Conservation (phyloP, 345 rosid species). For the Raphanus sativus region DNA sequence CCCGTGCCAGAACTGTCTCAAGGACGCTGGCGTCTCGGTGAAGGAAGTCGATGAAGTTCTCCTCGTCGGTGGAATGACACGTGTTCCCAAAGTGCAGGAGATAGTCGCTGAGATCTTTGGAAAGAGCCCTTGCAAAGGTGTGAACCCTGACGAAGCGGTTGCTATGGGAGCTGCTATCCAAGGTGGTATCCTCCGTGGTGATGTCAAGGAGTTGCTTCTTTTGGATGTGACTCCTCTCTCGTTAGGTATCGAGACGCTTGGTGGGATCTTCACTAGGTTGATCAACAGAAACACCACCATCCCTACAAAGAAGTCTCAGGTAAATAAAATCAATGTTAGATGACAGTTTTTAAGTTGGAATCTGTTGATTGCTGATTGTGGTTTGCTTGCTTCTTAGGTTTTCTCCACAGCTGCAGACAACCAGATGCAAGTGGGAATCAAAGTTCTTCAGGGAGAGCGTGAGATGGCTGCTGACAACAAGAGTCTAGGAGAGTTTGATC, state of each 20-base stretch:
- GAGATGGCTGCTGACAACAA: constrained; percentile 54
- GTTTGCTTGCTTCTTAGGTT: constrained; percentile 32
- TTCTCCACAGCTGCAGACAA: constrained; percentile 55
- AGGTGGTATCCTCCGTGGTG: constrained; percentile 53
- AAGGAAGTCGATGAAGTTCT: constrained; percentile 48
- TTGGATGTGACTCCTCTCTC: constrained; percentile 51
- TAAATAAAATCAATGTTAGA: background rate
- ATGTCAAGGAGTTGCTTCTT: constrained; percentile 49
- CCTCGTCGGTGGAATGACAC: constrained; percentile 57
- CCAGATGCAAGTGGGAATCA: constrained; percentile 50
- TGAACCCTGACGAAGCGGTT: constrained; percentile 51
- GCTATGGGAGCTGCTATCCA: constrained; percentile 56
- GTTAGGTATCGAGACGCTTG: constrained; percentile 55
- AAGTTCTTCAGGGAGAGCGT: constrained; percentile 55
- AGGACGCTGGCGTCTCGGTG: constrained; percentile 46
- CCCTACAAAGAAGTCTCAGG: constrained; percentile 65
- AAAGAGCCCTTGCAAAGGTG: constrained; percentile 50
- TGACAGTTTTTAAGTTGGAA: background rate
- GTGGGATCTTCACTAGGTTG: constrained; percentile 54
- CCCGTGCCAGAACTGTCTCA: constrained; percentile 47
- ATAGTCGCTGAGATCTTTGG: constrained; percentile 48
- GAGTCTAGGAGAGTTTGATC: constrained; percentile 50
- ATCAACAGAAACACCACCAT: constrained; percentile 56
- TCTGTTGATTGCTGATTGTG: background rate
- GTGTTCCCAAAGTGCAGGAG: constrained; percentile 55